Evolutionary conservation across 2,329 filamentous ascomycete species (phyloP), one percentile per base, ranked within the genome.

Genomic region (Aureobasidium sp.): DNA sequence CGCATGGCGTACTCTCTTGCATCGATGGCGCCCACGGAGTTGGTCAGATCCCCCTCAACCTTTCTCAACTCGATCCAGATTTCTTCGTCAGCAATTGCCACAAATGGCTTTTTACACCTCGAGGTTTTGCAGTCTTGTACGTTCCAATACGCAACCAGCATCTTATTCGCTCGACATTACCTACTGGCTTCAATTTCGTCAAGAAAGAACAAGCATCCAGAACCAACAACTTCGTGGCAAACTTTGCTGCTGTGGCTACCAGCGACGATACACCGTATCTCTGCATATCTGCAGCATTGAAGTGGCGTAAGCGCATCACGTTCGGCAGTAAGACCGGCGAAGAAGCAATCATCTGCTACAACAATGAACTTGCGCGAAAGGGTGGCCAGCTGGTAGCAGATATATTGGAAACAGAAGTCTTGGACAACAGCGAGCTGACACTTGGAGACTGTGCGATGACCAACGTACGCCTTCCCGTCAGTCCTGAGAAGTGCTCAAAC

Each of bases 41-140:
- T 27, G 93, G 93, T 2, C 88, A 94, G 74, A 81, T 96, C 8
- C 79, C 82, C 0, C 73, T 97, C 10, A 84, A 95, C 72, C 75
- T 97, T 15, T 66, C 71, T 0, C 72, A 75, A 3, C 76, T 92
- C 2, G 83, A 92, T 65, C 87, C 91, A 0, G 92, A 97, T 73
- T 97, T 96, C 76, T 90, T 95, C 70, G 83, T 93, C 17, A 88
- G 82, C 63, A 97, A 97, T 72, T 90, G 87, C 68, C 90, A 96
- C 78, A 96, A 96, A 73, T 97, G 93, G 93, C 84, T 97, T 6
- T 87, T 85, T 70, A 84, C 85, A 0, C 93, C 92, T 0, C 85
- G 92, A 34, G 87, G 87, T 17, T 92, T 88, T 71, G 91, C 91
- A 2, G 78, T 94, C 4, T 84, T 97, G 66, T 88, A 95, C 74